A percentile compares a stretch with the other conserved stretches of the same genome.
Conservation (phyloP, 2,329 filamentous ascomycete species). For the Talaromyces albobiverticillius region DNA sequence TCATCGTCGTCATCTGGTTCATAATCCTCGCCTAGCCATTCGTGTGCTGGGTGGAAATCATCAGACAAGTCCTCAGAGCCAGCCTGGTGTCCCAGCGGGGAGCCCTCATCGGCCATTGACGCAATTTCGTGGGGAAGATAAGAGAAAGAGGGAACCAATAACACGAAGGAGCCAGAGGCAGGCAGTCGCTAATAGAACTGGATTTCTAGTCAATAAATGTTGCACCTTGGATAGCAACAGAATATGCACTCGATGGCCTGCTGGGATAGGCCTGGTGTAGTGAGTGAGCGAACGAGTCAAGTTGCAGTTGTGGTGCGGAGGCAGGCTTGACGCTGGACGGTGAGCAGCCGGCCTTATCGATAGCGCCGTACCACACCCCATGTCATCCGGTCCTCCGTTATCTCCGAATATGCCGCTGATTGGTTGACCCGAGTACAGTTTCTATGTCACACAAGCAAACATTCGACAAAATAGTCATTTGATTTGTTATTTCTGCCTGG, state of each 20-base stretch:
- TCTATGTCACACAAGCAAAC: no score
- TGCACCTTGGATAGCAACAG: not conserved
- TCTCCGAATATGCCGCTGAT: no score
- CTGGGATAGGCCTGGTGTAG: no score
- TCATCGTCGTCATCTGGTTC: slow-evolving; percentile 44
- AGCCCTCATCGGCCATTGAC: slow-evolving; percentile 31
- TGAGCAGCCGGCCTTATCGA: not conserved
- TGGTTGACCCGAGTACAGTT: no score
- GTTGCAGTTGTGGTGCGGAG: not conserved
- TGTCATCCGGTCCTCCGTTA: no score
- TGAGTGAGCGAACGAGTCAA: not conserved
- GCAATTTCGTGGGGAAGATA: no score
- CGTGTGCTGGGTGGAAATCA: slow-evolving; percentile 35
- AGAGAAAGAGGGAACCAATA: no score
- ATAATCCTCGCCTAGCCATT: slow-evolving; percentile 31
- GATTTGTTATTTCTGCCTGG: no score
- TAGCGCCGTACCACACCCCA: no score
- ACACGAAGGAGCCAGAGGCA: not conserved
- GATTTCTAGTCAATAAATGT: not conserved
- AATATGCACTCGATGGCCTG: no score
- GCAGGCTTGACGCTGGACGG: not conserved
- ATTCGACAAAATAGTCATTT: no score
- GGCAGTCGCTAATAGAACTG: not conserved
- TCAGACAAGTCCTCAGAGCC: slow-evolving; percentile 22
- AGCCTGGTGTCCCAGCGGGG: slow-evolving; percentile 24